Base-by-base conservation (phyloP, 345 rosid species). In the Syzygium jambos region DNA sequence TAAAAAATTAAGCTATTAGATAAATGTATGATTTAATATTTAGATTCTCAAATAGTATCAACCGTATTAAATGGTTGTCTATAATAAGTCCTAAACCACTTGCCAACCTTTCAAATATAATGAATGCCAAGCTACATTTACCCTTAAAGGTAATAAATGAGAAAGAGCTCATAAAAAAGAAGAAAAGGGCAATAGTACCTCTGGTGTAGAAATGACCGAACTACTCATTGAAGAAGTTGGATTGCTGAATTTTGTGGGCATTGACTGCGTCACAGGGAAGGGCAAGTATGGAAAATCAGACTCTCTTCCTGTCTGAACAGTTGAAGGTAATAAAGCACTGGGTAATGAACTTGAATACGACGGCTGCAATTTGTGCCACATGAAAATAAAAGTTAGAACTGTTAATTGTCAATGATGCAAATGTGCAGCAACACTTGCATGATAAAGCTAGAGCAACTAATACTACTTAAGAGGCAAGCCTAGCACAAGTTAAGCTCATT, bases 271-370 rank as follows among this genome's bases (percentile, higher is more conserved):
- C 87, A 90, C 90, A 7, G 96, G 93, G 88, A 98, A 95, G 17
- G 99, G 95, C 57, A 98, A 95, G 88, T 95, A 96, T 88, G 94
- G 94, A 83, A 94, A 93, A 55, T 98, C 99, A 86, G 93, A 93
- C 89, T 96, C 99, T 93, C 98, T 93, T 16, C 89, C 98, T 68
- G 91, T 88, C 90, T 95, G 99, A 85, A 90, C 94, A 88, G 93
- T 90, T 89, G 98, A 94, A 57, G 96, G 92, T 94, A 98, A 86
- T 89, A 96, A 92, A 41, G 93, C 88, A 90, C 92, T 93, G 82
- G 98, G 98, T 91, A 95, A 89, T n/a, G 98, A 91, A 91, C 93
- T 93, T 65, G 96, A 84, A 89, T 96, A 95, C 7, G 92, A 95
- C 90, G 95, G 95, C 95, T 89, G 94, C 86, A 90, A 85, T 7